Base-by-base conservation (phyloP, 1,284 basidiomycete species). In the Cutaneotrichosporon daszewskae region DNA sequence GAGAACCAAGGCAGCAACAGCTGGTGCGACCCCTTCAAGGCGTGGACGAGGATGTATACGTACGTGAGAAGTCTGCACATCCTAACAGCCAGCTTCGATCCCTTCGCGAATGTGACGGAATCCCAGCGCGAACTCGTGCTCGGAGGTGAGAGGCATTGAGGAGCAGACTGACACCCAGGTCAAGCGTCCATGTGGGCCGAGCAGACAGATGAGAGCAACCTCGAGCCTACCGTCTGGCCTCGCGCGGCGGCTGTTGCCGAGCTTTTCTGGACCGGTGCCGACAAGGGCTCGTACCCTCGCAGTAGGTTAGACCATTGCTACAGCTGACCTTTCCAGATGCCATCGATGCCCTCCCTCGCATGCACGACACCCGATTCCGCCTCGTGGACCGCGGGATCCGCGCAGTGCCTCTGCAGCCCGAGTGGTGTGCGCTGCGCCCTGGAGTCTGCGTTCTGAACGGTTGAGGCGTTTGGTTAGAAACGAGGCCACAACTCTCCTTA, bases 341-440 rank as follows among this genome's bases (percentile, higher is more conserved):
- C 20, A 71, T 66, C 2, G 71, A 79, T 23, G 88, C 87, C 1
- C 68, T 90, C 18, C 78, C 81, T 17, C 78, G 87, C 32, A 74
- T 94, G 54, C 83, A 91, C 56, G 87, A 89, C 54, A 58, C 84
- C 17, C 57, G 75, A 24, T 87, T 77, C 67, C 75, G 87, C 19
- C 76, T 88, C 66, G 78, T 81, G 18, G 74, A 79, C 51, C 72
- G 82, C 26, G 86, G 86, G 16, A 74, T 89, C 7, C 64, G 67
- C 1, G 80, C 85, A 4, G 80, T 81, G 48, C 70, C 82, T 1
- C 69, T 91, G 18, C 86, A 89, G 71, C 87, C 87, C 2, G 73
- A 80, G 52, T 89, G 83, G 82, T 90, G 86, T 68, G 85, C 83
- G 14, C 58, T 88, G 26, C 72, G 84, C n/a, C 82, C 84, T 0